Conservation (phyloP, 495 filamentous ascomycete genomes). For the Wilcoxina mikolae region DNA sequence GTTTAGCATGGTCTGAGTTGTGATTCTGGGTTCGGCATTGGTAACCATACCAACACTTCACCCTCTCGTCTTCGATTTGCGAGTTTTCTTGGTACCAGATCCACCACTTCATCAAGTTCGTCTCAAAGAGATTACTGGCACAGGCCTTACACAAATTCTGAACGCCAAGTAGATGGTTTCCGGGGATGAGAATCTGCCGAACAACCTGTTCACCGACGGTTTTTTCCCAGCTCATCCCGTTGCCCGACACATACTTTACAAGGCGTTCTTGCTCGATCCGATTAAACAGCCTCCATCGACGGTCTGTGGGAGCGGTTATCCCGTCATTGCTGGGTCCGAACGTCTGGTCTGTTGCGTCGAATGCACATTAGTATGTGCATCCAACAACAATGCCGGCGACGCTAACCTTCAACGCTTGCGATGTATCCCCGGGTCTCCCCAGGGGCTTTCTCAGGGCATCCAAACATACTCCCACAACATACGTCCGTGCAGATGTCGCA, state of each 20-base stretch:
- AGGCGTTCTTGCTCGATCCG: constrained; percentile 1
- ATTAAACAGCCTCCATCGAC: not conserved
- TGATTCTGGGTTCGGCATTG: constrained; percentile 2
- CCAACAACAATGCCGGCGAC: not conserved
- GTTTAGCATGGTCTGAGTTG: not conserved
- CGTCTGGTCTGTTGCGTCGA: not conserved
- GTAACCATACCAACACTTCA: constrained; percentile 21
- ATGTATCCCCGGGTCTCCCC: not conserved
- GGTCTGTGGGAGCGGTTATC: not conserved
- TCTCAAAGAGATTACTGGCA: not conserved
- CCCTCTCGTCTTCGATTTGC: constrained; percentile 10
- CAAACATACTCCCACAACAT: constrained; percentile 14
- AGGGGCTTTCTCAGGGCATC: not conserved
- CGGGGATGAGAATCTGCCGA: constrained; percentile 1
- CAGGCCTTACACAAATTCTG: constrained; percentile 11
- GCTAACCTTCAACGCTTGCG: not conserved
- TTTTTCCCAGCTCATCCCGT: constrained; percentile 3
- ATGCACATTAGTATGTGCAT: not conserved
- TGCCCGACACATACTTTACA: not conserved
- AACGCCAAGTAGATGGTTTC: not conserved
- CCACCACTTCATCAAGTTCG: constrained; percentile 16
- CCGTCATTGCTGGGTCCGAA: not conserved
- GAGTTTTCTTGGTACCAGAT: constrained; percentile 12
- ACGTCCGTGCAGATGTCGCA: constrained; percentile 9
- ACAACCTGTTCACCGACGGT: constrained; percentile 3